Conservation (phyloP, 2,329 filamentous ascomycete species). For the Epichloe gansuensis region DNA sequence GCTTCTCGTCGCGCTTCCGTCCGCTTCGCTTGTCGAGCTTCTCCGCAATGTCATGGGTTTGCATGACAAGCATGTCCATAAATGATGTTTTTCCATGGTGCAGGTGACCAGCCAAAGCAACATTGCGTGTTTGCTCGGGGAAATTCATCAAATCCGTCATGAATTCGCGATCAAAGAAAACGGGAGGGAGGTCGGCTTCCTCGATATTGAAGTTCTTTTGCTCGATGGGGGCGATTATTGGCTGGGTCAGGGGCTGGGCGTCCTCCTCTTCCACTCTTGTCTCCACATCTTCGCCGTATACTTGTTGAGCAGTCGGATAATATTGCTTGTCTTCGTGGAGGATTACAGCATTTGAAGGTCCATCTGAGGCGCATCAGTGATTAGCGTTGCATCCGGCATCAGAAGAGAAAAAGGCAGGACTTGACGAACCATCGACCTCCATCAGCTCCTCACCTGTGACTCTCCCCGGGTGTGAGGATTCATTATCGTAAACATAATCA, state of each 20-base stretch:
- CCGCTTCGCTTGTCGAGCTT: slow-evolving; percentile 70
- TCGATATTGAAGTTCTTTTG: slow-evolving; percentile 94
- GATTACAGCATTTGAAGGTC: slow-evolving; percentile 90
- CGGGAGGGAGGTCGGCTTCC: slow-evolving; percentile 78
- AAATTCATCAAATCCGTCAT: slow-evolving; percentile 96
- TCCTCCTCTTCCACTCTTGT: slow-evolving; percentile 95
- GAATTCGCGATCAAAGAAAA: slow-evolving; percentile 78
- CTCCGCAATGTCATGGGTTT: slow-evolving; percentile 80
- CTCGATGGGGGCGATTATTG: slow-evolving; percentile 85
- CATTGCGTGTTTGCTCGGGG: slow-evolving; percentile 84
- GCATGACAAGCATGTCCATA: slow-evolving; percentile 94
- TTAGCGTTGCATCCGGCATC: neutral
- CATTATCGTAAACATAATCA: slow-evolving; percentile 74
- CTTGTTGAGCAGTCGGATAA: slow-evolving; percentile 93
- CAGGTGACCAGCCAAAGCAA: slow-evolving; percentile 82
- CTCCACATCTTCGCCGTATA: slow-evolving; percentile 90
- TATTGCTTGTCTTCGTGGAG: slow-evolving; percentile 99
- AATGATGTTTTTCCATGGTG: slow-evolving; percentile 98
- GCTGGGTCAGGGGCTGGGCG: slow-evolving; percentile 79
- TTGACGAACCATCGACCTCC: slow-evolving; percentile 65
- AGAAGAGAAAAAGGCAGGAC: neutral
- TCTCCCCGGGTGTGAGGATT: slow-evolving; percentile 52
- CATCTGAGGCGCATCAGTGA: slow-evolving; percentile 35
- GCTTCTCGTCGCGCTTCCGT: slow-evolving; percentile 71
- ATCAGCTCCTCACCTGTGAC: slow-evolving; percentile 69